Evolutionary conservation across 805 yeast species (phyloP), one percentile per base, ranked within the genome.

Genomic region (Scheffersomyces lignosus): DNA sequence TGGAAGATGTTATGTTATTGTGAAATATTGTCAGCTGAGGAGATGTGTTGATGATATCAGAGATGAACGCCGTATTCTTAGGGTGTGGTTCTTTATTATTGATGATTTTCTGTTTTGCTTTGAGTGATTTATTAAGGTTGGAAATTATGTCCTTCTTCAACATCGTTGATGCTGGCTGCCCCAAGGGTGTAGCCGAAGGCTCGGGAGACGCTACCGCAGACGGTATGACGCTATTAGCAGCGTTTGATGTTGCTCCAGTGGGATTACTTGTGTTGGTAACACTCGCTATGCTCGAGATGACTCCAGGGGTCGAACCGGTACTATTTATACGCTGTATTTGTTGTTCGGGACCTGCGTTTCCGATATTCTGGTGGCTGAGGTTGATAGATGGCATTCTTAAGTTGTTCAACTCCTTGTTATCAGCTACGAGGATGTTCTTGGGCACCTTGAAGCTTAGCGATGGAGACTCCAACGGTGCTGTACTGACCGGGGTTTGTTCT

Each of bases 91-190:
- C 71, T 31, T 63, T 59, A 3, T 60, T 40, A 32, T 45, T 61
- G 38, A 66, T 63, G 34, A 66, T 55, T 39, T 62, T 63, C 40
- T 69, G 75, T 38, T 69, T 68, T 25, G 70, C 73, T 41, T 65
- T 67, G 18, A 70, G 41, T 3, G 73, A 61, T 42, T 69, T 68
- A 48, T 70, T 70, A 32, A 70, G 56, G 48, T 64, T 67, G 18
- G 71, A 58, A 24, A 69, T 60, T 18, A 63, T 61, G 31, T 51
- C 56, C 31, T 53, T 54, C 44, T 56, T 55, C 41, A 56, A 34
- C 5, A 34, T 30, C n/a, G 43, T 18, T 3, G 34, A 34, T 10
- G n/a, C 20, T 4, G 38, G 34, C 3, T 15, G 8, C n/a, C n/a
- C n/a, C 14, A 17, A 18, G n/a, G 26, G 24, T 4, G 37, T 18